Percentiles rank a stretch among this genome's conserved stretches.
Evolutionary conservation across 495 filamentous ascomycete species (phyloP).

Genomic region (Lophiostoma macrostomum): DNA sequence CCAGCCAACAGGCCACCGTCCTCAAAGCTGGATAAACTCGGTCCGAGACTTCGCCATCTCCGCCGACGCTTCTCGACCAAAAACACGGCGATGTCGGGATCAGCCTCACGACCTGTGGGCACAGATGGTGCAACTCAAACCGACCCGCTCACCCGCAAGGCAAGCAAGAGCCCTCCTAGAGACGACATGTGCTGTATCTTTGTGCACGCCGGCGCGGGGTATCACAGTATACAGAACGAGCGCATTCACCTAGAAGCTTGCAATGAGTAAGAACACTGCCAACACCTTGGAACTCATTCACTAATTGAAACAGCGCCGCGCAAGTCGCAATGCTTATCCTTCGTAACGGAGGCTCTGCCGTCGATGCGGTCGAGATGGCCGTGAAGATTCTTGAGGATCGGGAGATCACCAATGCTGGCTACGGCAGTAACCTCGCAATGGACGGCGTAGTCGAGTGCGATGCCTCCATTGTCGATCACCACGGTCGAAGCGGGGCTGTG

Average conservation of each 20-base stretch:
- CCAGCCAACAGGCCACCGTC: too few species aligned
- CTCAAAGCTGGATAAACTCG: slow-evolving; percentile 26
- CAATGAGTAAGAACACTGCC: slow-evolving; percentile 58
- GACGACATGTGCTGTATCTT: slow-evolving; percentile 70
- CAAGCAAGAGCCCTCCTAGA: slow-evolving; percentile 36
- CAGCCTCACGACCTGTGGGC: neutral
- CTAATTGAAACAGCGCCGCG: too few species aligned
- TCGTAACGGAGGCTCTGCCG: slow-evolving; percentile 68
- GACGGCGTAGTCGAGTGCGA: slow-evolving; percentile 92
- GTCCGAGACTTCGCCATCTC: slow-evolving; percentile 17
- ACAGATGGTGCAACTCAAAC: slow-evolving; percentile 19
- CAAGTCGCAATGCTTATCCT: slow-evolving; percentile 75
- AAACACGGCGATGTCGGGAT: slow-evolving; percentile 19
- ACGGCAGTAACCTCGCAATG: slow-evolving; percentile 88
- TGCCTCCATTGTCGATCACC: slow-evolving; percentile 86
- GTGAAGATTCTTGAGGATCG: slow-evolving; percentile 83
- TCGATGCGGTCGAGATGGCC: slow-evolving; percentile 91
- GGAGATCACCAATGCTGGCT: slow-evolving; percentile 95
- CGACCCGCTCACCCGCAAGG: slow-evolving; percentile 20
- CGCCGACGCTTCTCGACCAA: slow-evolving; percentile 17
- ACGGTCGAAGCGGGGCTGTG: slow-evolving; percentile 86
- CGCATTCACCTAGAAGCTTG: slow-evolving; percentile 77
- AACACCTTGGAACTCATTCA: neutral
- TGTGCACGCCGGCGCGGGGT: slow-evolving; percentile 95
- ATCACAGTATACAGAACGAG: slow-evolving; percentile 83